A percentile compares a stretch with the other conserved stretches of the same genome.
phyloP scores from a whole-genome alignment of 768 basidiomycete genomes.

The Sutorius australiensis region DNA sequence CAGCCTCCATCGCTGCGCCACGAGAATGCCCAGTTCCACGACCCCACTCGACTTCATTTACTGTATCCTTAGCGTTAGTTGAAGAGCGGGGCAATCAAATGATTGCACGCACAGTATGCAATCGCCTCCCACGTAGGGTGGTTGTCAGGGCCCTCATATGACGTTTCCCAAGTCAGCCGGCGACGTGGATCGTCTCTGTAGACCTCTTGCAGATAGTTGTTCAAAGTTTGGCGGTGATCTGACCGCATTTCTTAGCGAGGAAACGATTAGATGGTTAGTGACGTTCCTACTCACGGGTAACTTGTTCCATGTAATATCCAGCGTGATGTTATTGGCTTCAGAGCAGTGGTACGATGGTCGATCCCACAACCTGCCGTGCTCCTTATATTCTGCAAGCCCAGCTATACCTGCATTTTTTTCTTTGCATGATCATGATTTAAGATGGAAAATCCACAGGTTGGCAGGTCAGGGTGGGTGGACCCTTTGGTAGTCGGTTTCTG shows the following conservation, averaged over 20 bases:
- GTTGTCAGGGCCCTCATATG: conserved; percentile 16
- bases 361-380: background rate
- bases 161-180: conserved; percentile 18
- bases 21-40: conserved; percentile 16
- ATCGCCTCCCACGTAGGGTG: conserved; percentile 23
- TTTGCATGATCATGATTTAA: conserved; percentile 2
- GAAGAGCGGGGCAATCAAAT: background rate
- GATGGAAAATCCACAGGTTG: conserved; percentile 24
- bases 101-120: conserved; percentile 16
- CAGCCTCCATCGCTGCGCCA: conserved; percentile 23
- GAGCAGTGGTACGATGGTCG: background rate
- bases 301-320: conserved; percentile 5
- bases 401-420: conserved; percentile 10
- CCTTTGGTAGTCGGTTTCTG: conserved; percentile 5
- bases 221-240: conserved; percentile 23
- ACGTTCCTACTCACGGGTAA: conserved; percentile 8
- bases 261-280: background rate
- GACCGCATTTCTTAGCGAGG: background rate
- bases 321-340: background rate
- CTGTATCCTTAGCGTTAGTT: conserved; percentile 8
- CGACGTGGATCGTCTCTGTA: conserved; percentile 13
- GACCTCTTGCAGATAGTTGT: conserved; percentile 20
- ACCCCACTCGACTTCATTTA: conserved; percentile 20
- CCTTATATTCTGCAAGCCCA: conserved; percentile 15
- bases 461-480: conserved; percentile 1